Evolutionary conservation across 208 protist species (phyloP).

Genomic region (Naegleria gruberi): DNA sequence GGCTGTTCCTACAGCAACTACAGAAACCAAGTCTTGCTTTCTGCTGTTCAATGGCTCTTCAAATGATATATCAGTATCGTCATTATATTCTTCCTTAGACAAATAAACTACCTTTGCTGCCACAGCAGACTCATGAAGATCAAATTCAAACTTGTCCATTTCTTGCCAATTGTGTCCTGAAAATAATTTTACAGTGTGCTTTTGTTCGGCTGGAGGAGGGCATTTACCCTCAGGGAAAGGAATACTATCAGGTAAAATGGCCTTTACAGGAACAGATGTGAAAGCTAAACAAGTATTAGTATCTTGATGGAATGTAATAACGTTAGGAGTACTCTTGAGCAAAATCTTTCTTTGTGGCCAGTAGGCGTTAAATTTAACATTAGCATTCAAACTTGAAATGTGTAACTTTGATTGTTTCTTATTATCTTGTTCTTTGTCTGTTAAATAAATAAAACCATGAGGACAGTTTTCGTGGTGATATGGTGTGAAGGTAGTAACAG

Average conservation of each 20-base stretch:
- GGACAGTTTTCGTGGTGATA: not conserved
- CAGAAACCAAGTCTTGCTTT: not conserved
- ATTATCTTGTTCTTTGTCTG: not conserved
- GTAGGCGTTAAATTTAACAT: slow-evolving; percentile 7
- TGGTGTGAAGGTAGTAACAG: not conserved
- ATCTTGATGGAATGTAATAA: slow-evolving; percentile 22
- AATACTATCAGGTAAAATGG: not conserved
- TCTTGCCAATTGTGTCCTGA: slow-evolving; percentile 1
- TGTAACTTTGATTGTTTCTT: slow-evolving; percentile 21
- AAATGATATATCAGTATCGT: not conserved
- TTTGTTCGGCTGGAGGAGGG: not conserved
- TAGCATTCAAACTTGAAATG: slow-evolving; percentile 3
- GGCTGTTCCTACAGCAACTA: slow-evolving; percentile 25
- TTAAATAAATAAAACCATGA: slow-evolving; percentile 20
- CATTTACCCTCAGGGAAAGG: not conserved
- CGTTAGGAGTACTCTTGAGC: slow-evolving; percentile 6
- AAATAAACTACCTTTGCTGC: not conserved
- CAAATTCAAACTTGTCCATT: slow-evolving; percentile 22
- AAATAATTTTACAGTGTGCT: slow-evolving; percentile 15
- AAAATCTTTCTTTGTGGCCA: slow-evolving; percentile 27
- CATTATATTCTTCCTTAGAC: not conserved
- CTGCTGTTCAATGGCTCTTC: not conserved
- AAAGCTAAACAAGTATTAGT: slow-evolving; percentile 11
- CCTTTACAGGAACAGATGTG: not conserved
- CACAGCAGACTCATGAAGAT: slow-evolving; percentile 25